phyloP scores from a whole-genome alignment of 345 rosid genomes.

The Xanthoceras sorbifolium region DNA sequence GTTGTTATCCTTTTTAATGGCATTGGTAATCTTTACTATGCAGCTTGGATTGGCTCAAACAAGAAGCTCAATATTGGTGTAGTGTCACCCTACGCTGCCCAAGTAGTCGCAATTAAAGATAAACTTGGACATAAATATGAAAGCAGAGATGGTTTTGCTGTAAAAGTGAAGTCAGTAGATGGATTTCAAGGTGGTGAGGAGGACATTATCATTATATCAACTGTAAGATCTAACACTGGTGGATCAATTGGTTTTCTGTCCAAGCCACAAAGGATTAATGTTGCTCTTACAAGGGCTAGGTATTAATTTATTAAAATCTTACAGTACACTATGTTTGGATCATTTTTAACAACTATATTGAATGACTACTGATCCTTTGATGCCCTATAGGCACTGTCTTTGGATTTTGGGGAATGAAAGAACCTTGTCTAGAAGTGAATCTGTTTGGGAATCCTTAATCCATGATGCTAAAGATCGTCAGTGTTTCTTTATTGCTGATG shows the following conservation, averaged over 20 bases:
- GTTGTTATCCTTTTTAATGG: not conserved
- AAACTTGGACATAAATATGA: constrained; percentile 3
- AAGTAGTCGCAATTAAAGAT: not conserved
- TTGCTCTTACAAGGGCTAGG: constrained; percentile 9
- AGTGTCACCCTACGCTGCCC: constrained; percentile 3
- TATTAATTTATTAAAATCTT: not conserved
- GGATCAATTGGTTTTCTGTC: not conserved
- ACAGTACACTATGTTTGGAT: not conserved
- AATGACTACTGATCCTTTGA: not conserved
- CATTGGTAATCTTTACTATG: not conserved
- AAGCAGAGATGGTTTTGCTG: not conserved
- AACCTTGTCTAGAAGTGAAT: constrained; percentile 3
- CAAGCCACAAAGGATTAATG: constrained; percentile 2
- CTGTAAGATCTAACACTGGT: not conserved
- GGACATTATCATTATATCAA: not conserved
- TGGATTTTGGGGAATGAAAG: constrained; percentile 3
- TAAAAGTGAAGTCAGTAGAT: not conserved
- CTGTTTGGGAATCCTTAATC: constrained; percentile 36
- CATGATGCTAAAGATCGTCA: constrained; percentile 36
- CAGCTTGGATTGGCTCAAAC: not conserved
- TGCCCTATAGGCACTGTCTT: not conserved
- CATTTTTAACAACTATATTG: not conserved
- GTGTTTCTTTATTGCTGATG: constrained; percentile 24
- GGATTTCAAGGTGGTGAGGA: constrained; percentile 1
- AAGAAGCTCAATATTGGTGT: constrained; percentile 6